Conservation (phyloP, 495 filamentous ascomycete genomes). For the Xylaria palmicola region DNA sequence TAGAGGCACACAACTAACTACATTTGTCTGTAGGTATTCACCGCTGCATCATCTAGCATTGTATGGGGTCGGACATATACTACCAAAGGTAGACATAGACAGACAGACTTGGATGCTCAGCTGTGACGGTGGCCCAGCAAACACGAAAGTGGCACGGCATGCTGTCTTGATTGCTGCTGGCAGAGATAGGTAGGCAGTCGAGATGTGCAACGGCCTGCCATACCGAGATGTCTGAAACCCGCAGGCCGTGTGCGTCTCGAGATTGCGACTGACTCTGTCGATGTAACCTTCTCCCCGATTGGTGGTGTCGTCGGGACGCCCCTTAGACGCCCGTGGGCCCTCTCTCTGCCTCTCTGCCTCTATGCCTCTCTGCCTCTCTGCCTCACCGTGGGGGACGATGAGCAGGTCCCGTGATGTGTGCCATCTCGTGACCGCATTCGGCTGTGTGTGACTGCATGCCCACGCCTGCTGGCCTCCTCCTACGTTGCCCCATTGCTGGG, state of each 20-base stretch:
- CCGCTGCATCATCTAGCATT: too few species aligned
- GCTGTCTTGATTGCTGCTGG: too few species aligned
- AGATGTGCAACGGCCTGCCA: neutral
- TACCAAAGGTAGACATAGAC: too few species aligned
- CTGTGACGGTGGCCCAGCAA: too few species aligned
- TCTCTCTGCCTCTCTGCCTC: slow-evolving; percentile 15
- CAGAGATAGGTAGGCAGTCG: neutral
- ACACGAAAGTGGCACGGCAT: too few species aligned
- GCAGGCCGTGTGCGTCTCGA: slow-evolving; percentile 9
- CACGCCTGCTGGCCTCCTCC: neutral
- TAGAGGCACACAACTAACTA: too few species aligned
- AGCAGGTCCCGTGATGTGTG: slow-evolving; percentile 29
- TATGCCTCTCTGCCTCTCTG: slow-evolving; percentile 12
- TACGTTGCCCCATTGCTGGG: neutral
- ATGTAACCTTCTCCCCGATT: slow-evolving; percentile 14
- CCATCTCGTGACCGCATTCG: slow-evolving; percentile 25
- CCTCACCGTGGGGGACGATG: slow-evolving; percentile 19
- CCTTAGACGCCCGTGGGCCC: neutral
- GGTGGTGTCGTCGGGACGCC: slow-evolving; percentile 16
- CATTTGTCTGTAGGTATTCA: too few species aligned
- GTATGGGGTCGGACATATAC: too few species aligned
- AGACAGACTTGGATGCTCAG: too few species aligned
- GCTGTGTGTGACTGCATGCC: slow-evolving; percentile 38
- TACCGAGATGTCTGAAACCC: slow-evolving; percentile 14
- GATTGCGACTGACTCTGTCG: slow-evolving; percentile 13